Evolutionary conservation across 768 basidiomycete genomes (phyloP), one percentile per base, ranked within the genome.

Genomic region (Boletus fagicola): DNA sequence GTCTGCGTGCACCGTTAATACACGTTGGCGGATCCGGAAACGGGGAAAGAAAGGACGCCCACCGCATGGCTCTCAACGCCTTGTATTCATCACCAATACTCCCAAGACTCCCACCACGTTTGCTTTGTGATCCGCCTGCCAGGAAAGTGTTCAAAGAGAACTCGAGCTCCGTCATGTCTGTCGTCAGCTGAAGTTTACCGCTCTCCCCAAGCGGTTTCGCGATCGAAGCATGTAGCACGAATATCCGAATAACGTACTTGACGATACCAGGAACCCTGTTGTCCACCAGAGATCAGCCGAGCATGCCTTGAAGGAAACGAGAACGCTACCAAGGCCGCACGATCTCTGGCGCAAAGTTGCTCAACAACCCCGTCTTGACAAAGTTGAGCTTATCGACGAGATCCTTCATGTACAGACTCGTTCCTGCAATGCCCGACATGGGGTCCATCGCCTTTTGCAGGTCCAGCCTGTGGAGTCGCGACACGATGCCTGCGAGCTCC

Each of bases 131-230:
- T 49, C 79, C 78, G 54, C 86, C 84, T 2, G 76, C 77, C 75
- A 87, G 77, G 70, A 98, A 91, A 4, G 90, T 83, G 64, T 86
- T 89, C 53, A 99, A 71, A 0, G 91, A 86, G 70, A 98, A 97
- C 75, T 99, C 97, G 58, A 98, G 80, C 70, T 94, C 91, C 0
- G 95, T 90, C 94, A 98, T 96, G 71, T 99, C 96, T 47, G 86
- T 90, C 56, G 94, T 92, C 61, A 98, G 78, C 74, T 96, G 94
- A 26, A 99, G 82, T 70, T 97, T 98, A 15, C 95, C 94, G 56
- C 83, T 82, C 76, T 99, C 97, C 6, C 94, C 89, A 5, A 98
- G 79, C 0, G 95, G 95, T 63, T 86, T 85, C 10, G 88, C 91
- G 55, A 98, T 93, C 26, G 93, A 96, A n/a, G 90, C 87, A 65